Evolutionary conservation across 1,284 basidiomycete species (phyloP).

Genomic region (Cutaneotrichosporon arboriforme): DNA sequence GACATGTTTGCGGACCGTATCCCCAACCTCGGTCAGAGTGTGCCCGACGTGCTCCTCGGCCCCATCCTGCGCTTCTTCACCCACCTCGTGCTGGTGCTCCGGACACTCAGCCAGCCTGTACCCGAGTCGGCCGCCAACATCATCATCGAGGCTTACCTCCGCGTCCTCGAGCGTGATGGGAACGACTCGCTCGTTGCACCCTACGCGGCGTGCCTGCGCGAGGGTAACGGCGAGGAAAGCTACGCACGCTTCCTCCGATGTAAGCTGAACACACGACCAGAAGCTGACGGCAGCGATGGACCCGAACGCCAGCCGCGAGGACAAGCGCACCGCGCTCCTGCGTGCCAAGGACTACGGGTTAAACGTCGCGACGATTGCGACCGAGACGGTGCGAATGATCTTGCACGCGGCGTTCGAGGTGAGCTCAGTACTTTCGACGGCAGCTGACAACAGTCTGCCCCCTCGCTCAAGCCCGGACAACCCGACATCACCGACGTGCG

Average conservation of each 20-base stretch:
- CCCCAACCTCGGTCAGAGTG: constrained; percentile 14
- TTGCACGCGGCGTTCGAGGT: constrained; percentile 72
- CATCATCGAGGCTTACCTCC: constrained; percentile 84
- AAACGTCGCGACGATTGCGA: constrained; percentile 73
- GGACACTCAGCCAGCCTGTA: constrained; percentile 68
- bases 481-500: constrained; percentile 56
- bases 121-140: constrained; percentile 69
- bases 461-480: constrained; percentile 27
- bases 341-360: constrained; percentile 78
- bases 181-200: constrained; percentile 83
- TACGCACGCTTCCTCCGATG: constrained; percentile 83
- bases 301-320: constrained; percentile 60
- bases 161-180: constrained; percentile 76
- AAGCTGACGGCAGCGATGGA: constrained; percentile 57
- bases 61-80: constrained; percentile 77
- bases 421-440: constrained; percentile 19
- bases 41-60: constrained; percentile 19
- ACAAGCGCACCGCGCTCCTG: constrained; percentile 66
- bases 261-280: constrained; percentile 23
- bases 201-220: constrained; percentile 87
- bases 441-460: constrained; percentile 23
- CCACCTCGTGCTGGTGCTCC: constrained; percentile 86
- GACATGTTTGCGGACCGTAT: constrained; percentile 66
- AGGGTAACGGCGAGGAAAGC: constrained; percentile 76
- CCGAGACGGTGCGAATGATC: constrained; percentile 67